These are phyloP conservation scores for Pterulicium gracile DNA, from an alignment of 1,284 basidiomycete genomes.

Conservation along the genomic window DNA sequence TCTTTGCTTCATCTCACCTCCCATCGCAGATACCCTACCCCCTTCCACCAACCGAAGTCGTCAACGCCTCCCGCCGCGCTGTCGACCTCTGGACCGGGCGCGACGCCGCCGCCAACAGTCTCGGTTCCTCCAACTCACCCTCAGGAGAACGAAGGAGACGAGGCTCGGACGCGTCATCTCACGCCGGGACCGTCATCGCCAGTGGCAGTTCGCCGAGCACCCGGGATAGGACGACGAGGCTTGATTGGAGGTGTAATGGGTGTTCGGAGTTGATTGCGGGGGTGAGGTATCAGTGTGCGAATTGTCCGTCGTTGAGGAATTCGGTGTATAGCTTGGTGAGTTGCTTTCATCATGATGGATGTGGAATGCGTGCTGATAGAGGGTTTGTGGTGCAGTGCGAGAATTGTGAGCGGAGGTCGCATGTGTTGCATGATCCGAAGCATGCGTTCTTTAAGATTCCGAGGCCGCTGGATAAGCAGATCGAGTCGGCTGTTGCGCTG, in stretches of 20 bases:
- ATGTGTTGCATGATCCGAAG: constrained; percentile 67
- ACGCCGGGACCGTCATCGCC: constrained; percentile 56
- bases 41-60: constrained; percentile 60
- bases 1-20: background rate
- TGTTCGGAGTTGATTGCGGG: constrained; percentile 60
- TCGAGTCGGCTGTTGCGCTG: constrained; percentile 51
- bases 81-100: constrained; percentile 67
- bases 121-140: too few relatives aligned
- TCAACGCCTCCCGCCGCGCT: constrained; percentile 63
- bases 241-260: constrained; percentile 42
- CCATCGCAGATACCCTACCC: constrained; percentile 74
- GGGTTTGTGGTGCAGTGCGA: constrained; percentile 44
- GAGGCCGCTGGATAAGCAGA: constrained; percentile 58
- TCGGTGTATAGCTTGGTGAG: constrained; percentile 59
- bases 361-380: constrained; percentile 2
- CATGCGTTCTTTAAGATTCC: constrained; percentile 84
- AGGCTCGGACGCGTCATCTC: constrained; percentile 26
- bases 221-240: constrained; percentile 34
- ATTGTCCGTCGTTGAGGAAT: constrained; percentile 54
- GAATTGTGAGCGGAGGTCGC: constrained; percentile 68
- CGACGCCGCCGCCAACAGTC: constrained; percentile 54
- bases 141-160: background rate
- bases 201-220: constrained; percentile 24
- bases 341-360: background rate
- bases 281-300: constrained; percentile 66